These are phyloP conservation scores for Cronartium ribicola DNA, from an alignment of 1,284 basidiomycete species.

Conservation along the genomic window DNA sequence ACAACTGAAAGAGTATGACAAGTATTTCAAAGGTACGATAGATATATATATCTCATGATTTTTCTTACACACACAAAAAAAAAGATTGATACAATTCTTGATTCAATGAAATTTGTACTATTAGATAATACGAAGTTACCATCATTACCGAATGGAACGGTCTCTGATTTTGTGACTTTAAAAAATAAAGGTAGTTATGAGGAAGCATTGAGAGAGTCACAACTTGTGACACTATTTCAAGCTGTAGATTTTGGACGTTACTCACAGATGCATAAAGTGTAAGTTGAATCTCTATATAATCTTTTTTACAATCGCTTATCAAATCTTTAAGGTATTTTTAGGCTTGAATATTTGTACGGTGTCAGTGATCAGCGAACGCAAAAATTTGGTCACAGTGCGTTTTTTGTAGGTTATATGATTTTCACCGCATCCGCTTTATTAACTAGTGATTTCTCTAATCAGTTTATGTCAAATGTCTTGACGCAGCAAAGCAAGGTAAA, in stretches of 20 bases:
- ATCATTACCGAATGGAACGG: constrained; percentile 14
- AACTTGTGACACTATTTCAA: constrained; percentile 28
- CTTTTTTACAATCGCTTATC: neutral
- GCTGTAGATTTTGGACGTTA: constrained; percentile 27
- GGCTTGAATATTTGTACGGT: constrained; percentile 27
- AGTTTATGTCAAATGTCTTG: constrained; percentile 38
- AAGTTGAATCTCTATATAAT: neutral
- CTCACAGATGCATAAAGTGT: constrained; percentile 37
- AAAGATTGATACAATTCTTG: no score
- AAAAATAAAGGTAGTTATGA: constrained; percentile 6
- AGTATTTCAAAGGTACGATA: constrained; percentile 14
- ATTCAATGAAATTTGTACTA: no score
- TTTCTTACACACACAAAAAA: neutral
- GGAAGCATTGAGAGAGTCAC: constrained; percentile 9
- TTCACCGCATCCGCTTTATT: no score
- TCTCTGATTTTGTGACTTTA: constrained; percentile 4
- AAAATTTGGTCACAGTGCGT: constrained; percentile 31
- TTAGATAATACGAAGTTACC: neutral
- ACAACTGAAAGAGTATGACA: constrained; percentile 17
- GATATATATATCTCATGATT: neutral
- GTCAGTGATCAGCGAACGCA: constrained; percentile 19
- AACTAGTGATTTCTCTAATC: neutral
- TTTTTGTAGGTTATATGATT: neutral
- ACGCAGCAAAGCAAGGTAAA: constrained; percentile 33
- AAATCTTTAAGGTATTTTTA: neutral